Base-by-base conservation (phyloP, 1,284 basidiomycete genomes). In the Ceratobasidium sp. region DNA sequence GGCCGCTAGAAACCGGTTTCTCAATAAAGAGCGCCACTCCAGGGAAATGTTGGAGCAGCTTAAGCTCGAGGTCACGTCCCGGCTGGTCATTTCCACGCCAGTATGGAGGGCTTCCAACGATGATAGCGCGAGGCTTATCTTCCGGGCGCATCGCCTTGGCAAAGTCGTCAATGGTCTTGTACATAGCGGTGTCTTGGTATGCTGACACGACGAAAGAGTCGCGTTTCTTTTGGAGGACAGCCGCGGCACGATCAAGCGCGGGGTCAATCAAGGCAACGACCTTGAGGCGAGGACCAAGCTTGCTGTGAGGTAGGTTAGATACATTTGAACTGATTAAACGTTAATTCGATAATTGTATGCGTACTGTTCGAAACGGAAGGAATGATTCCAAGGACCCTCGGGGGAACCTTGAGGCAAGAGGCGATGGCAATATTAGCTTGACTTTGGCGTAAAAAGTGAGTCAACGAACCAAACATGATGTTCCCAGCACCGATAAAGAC, bases 191-290 rank as follows among this genome's bases (percentile, higher is more conserved):
- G 84, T 96, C 90, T 83, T 94, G 90, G 87, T 99, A 99, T 20
- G 97, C 97, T 48, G 93, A 94, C 80, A 93, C 89, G 85, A 99
- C 97, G 88, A 98, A 98, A 33, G 94, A 95, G 82, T 94, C 92
- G 83, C 96, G 92, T 89, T 99, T 99, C 86, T 94, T 93, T 82
- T 92, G 90, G 78, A 99, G 91, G 44, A 95, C 95, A 16, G 89
- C 86, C 18, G 91, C 88, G 23, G 96, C 96, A 79, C 96, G 95
- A 57, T 94, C 92, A 77, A 90, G 88, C 16, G 92, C 92, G 41
- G 98, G 97, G 85, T 99, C 97, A 82, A 99, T 94, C 78, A 99
- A 88, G 18, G 96, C 97, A 76, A 96, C 91, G 74, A 99, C 96
- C 85, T 98, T 98, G 85, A 99, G 93, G 82, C 97, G 95, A 30